Conservation (phyloP, 208 protist genomes). For the Leishmania amazonensis region DNA sequence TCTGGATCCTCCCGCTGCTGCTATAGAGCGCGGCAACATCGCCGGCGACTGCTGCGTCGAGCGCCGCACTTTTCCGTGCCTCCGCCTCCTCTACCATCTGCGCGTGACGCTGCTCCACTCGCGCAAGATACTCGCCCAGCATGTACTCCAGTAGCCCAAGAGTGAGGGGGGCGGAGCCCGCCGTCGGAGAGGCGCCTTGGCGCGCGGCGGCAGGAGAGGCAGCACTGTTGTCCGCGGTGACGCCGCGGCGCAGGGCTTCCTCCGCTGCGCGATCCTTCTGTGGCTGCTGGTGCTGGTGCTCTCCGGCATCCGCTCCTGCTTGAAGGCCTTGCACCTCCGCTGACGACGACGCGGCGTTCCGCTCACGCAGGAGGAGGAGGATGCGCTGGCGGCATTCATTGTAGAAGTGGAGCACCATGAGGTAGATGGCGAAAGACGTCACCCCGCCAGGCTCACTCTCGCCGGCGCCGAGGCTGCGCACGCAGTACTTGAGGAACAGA, state of each 20-base stretch:
- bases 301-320: background rate
- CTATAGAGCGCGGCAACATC: background rate
- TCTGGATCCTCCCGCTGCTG: background rate
- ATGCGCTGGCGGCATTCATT: slow-evolving; percentile 60
- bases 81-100: slow-evolving; percentile 8
- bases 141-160: slow-evolving; percentile 32
- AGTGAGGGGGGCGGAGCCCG: slow-evolving; percentile 19
- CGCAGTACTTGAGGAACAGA: slow-evolving; percentile 84
- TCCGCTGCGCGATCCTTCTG: slow-evolving; percentile 1
- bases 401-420: slow-evolving; percentile 85
- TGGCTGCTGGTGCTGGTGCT: slow-evolving; percentile 9
- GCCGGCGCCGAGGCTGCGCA: slow-evolving; percentile 61
- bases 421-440: slow-evolving; percentile 86
- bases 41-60: background rate
- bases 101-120: slow-evolving; percentile 28
- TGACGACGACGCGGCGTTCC: slow-evolving; percentile 10
- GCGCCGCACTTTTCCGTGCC: background rate
- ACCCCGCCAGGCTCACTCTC: slow-evolving; percentile 77
- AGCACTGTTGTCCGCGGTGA: background rate
- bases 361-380: slow-evolving; percentile 37
- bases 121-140: slow-evolving; percentile 34
- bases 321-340: background rate
- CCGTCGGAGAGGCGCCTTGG: background rate
- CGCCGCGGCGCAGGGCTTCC: background rate
- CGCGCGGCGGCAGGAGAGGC: background rate